These are phyloP conservation scores for Streptanthus diversifolius DNA, from an alignment of 345 rosid genomes.

Conservation along the genomic window DNA sequence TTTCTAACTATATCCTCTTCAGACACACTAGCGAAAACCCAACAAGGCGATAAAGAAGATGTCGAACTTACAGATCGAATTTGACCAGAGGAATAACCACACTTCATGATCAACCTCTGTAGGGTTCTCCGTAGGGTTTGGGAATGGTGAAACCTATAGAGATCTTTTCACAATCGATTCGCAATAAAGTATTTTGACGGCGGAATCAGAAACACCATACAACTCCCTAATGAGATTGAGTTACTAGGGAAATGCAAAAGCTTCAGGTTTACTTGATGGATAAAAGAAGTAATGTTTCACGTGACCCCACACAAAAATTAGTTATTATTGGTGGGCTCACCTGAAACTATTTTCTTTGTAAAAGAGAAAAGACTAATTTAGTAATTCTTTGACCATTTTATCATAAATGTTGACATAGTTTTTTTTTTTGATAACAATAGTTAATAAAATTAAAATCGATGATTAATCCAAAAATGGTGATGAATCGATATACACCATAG, in stretches of 20 bases:
- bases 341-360: no score
- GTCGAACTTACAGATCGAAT: conserved; percentile 42
- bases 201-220: neutral
- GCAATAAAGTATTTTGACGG: neutral
- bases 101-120: conserved; percentile 37
- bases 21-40: neutral
- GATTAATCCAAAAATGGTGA: no score
- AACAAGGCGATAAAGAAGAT: neutral
- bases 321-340: no score
- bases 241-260: neutral
- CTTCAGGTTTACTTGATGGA: no score
- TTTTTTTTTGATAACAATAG: no score
- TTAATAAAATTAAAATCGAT: no score
- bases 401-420: no score
- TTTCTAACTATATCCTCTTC: neutral
- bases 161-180: neutral
- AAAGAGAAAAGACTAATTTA: no score
- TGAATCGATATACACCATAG: no score
- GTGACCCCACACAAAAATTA: no score
- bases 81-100: conserved; percentile 27
- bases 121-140: neutral
- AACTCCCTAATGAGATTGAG: neutral
- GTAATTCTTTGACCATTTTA: no score
- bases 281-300: no score
- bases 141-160: neutral